A percentile compares a stretch with the other conserved stretches of the same genome.
Evolutionary conservation across 2,329 filamentous ascomycete species (phyloP).

Genomic region (Fusarium marasasianum): DNA sequence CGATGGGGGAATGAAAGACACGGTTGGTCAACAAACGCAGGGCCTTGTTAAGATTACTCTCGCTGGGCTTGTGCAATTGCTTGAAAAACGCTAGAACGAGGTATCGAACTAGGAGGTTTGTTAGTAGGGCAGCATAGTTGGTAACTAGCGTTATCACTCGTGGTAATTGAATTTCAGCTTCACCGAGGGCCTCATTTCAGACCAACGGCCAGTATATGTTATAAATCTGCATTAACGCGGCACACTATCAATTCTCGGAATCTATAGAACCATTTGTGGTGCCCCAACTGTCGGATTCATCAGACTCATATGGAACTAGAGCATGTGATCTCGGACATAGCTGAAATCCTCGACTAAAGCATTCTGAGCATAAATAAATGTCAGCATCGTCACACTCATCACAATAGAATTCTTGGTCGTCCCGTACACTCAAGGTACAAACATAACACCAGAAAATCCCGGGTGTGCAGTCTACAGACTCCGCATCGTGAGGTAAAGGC

Average conservation of each 20-base stretch:
- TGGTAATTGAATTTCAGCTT: too few species aligned
- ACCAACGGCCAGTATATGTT: too few species aligned
- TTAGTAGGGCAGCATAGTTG: fast-evolving
- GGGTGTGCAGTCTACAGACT: fast-evolving
- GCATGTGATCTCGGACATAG: fast-evolving
- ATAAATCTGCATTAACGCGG: too few species aligned
- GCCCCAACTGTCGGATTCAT: fast-evolving
- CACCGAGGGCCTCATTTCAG: too few species aligned
- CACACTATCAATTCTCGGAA: too few species aligned
- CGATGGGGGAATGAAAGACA: neutral
- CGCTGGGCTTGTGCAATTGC: neutral
- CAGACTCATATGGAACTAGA: fast-evolving
- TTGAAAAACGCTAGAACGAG: neutral
- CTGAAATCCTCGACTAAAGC: neutral
- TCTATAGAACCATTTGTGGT: neutral
- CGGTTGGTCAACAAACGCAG: neutral
- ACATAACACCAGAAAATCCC: fast-evolving
- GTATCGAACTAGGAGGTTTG: neutral
- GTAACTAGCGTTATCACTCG: neutral
- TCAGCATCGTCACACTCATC: fast-evolving
- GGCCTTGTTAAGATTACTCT: neutral
- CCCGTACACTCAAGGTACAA: neutral
- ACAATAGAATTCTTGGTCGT: fast-evolving
- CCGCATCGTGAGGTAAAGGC: fast-evolving
- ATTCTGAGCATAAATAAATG: neutral